Percentiles rank a stretch among this genome's conserved stretches.
Conservation (phyloP, 495 filamentous ascomycete genomes). For the Aspergillus asperescens region DNA sequence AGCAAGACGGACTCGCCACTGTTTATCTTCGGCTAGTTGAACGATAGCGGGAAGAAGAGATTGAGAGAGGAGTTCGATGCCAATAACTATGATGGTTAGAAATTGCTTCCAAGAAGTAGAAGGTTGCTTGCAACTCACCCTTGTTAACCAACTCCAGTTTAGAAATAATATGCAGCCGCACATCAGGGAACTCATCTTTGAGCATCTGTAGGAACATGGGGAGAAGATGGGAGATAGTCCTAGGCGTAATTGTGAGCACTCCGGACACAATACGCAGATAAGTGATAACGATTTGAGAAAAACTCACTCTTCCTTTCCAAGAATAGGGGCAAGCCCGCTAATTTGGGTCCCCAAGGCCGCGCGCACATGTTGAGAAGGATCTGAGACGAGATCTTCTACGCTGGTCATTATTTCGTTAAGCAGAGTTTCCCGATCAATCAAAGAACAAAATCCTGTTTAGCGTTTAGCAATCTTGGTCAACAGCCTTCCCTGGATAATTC, state of each 20-base stretch:
- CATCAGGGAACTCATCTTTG: constrained; percentile 98
- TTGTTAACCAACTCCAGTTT: constrained; percentile 97
- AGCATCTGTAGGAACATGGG: constrained; percentile 99
- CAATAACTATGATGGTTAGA: constrained; percentile 63
- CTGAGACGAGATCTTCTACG: constrained; percentile 91
- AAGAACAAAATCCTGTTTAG: constrained; percentile 72
- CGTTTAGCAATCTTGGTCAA: constrained; percentile 14
- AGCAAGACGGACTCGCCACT: constrained; percentile 95
- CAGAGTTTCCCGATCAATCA: constrained; percentile 80
- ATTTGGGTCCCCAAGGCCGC: constrained; percentile 95
- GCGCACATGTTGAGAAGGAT: constrained; percentile 93
- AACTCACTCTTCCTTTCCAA: constrained; percentile 94
- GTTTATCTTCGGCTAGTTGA: constrained; percentile 96
- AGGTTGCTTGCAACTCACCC: constrained; percentile 46
- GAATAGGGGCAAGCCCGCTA: constrained; percentile 90
- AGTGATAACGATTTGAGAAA: neutral
- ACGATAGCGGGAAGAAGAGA: constrained; percentile 97
- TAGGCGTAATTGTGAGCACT: constrained; percentile 30
- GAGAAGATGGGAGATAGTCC: constrained; percentile 91
- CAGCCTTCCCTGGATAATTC: neutral
- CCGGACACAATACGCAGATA: neutral
- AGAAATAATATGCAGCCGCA: constrained; percentile 95
- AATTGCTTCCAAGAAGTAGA: neutral
- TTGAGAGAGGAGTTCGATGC: constrained; percentile 93
- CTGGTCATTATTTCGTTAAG: constrained; percentile 96